Base-by-base conservation (phyloP, 2,329 filamentous ascomycete species). In the Iodosphaeria phyllophila region DNA sequence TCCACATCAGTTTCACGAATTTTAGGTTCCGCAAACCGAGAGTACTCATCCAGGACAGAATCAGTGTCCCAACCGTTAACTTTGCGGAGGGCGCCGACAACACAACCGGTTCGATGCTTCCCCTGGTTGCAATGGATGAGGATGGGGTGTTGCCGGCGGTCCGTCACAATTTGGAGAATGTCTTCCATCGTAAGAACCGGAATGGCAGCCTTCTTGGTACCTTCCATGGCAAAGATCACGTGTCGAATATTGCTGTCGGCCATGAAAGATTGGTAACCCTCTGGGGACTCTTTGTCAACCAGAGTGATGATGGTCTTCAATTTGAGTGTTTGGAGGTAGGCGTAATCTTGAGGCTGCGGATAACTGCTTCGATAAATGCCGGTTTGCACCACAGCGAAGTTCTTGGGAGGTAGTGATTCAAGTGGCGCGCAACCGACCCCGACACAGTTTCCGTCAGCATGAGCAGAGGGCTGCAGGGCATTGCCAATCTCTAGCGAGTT, bases 101-200 rank as follows among this genome's bases (percentile, higher is more conserved):
- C 74, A 42, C 83, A 92, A 13, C 84, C 84, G 11, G 84, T 92
- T 29, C 84, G 75, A 43, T 93, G 84, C 63, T 74, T 89, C 43
- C 84, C 84, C 37, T 92, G 84, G 44, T 92, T 93, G 60, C 84
- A 93, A 48, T 93, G 84, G 23, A 93, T 64, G 19, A 92, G 59
- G 8, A 93, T 50, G 0, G 84, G 84, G 35, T 89, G 72, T 33
- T 91, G 82, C 17, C 58, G 50, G 24, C 62, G 62, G 40, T 91
- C 66, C 26, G 86, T 58, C 20, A 86, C 63, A 20, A 86, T 53
- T 8, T 64, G 56, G 13, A 92, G 58, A 22, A 86, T 80, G 6
- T 65, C 54, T 32, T 64, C 60, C 61, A 92, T 80, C 14, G 71
- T 68, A 22, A 57, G 48, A 6, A 67, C 43, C 1, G 75, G 65